Base-by-base conservation (phyloP, 2,329 filamentous ascomycete species). In the Neophaeococcomyces mojaviensis region DNA sequence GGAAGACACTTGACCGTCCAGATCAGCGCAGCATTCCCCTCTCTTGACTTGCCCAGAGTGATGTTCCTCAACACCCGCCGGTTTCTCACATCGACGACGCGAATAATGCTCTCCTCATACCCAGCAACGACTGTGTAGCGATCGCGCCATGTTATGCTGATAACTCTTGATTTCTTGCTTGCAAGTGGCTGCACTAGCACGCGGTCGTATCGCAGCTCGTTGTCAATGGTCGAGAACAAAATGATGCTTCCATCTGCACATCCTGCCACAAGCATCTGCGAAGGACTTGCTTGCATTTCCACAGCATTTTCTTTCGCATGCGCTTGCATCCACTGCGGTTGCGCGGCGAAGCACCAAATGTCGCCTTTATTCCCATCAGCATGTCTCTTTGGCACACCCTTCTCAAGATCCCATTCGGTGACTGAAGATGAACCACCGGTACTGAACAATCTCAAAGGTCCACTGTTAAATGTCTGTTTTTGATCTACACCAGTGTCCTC, bases 31-130 rank as follows among this genome's bases (percentile, higher is more conserved):
- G 94, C 85, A 65, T 86, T 90, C 5, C 86, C 86, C 36, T 85
- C 86, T 9, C 87, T 74, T 30, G 90, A 87, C 45, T 82, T 81
- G 3, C 90, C 92, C 28, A 97, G 69, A 0, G 88, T 89, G 75
- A 98, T 92, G 54, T 80, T 86, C 37, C 88, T 78, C 48, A 95
- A 62, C 49, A 86, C 74, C 43, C 81, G 76, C 12, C 87, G 86
- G 60, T 79, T 90, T 41, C 85, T 76, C 55, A 88, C 83, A 62
- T 97, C 88, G 66, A 89, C 94, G 44, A 92, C 78, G 51, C 90
- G 84, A 54, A 98, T 92, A n/a, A 81, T 87, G 65, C 88, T 89
- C 68, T 98, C 90, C n/a, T 88, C 90, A 64, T 92, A 97, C 18
- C 92, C 92, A 30, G 90, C 88, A 34, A 96, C 79, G 48, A 90